phyloP scores from a whole-genome alignment of 345 rosid species.

The Excoecaria agallocha region DNA sequence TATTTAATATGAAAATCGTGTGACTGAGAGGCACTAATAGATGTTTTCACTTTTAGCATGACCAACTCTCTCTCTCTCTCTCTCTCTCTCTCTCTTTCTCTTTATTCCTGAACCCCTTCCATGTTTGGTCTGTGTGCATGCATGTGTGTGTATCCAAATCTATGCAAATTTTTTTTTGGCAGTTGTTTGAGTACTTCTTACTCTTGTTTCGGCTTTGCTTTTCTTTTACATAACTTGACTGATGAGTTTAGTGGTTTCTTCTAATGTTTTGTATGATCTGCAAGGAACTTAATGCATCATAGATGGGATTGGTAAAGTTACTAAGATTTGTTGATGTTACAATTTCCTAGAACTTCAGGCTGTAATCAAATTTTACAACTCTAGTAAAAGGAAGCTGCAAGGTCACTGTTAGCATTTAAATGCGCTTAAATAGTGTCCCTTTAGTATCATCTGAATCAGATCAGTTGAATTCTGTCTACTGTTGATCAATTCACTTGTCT shows the following conservation, averaged over 20 bases:
- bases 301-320: background rate
- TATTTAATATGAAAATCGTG: background rate
- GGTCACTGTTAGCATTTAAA: background rate
- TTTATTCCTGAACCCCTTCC: background rate
- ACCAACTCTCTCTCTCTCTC: background rate
- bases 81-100: too few relatives aligned
- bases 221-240: background rate
- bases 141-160: background rate
- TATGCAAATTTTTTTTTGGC: background rate
- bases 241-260: background rate
- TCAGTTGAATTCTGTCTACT: conserved; percentile 1
- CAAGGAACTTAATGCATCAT: background rate
- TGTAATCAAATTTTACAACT: background rate
- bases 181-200: background rate
- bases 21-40: background rate
- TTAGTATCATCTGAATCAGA: too few relatives aligned
- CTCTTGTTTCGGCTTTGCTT: too few relatives aligned
- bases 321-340: background rate
- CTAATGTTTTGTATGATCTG: background rate
- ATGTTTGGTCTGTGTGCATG: background rate
- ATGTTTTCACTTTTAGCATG: background rate
- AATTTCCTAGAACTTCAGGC: background rate
- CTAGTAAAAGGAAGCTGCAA: background rate
- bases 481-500: background rate
- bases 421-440: too few relatives aligned